Conservation (phyloP, 441 rosid species). For the California macrophylla region DNA sequence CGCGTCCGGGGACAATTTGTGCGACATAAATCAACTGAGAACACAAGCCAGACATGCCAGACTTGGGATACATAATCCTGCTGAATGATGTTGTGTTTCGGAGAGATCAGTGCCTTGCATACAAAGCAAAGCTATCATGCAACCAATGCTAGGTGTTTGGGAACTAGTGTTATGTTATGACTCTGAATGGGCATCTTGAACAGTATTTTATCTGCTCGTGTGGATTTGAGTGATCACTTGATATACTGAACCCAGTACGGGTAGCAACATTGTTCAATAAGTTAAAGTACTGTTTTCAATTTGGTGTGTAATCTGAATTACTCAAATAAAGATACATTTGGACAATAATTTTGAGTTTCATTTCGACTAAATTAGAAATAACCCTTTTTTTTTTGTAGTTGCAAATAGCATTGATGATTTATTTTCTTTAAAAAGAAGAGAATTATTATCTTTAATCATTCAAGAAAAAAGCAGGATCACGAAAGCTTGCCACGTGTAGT, state of each 20-base stretch:
- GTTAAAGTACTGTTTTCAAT: neutral
- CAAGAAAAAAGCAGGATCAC: too few relatives aligned
- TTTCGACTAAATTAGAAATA: too few relatives aligned
- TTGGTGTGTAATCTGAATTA: neutral
- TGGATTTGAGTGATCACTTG: conserved; percentile 1
- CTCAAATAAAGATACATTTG: neutral
- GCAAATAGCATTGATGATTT: too few relatives aligned
- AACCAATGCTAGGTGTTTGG: neutral
- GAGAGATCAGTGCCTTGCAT: neutral
- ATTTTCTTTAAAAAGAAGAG: too few relatives aligned
- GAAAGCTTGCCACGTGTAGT: too few relatives aligned
- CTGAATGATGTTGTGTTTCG: neutral
- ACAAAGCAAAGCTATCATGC: neutral
- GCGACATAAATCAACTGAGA: neutral
- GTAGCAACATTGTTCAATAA: neutral
- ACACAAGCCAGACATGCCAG: neutral
- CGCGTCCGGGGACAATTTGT: conserved; percentile 20
- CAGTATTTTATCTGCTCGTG: conserved; percentile 10
- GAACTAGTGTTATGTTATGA: neutral
- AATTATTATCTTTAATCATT: too few relatives aligned
- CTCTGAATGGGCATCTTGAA: conserved; percentile 7
- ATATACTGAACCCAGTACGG: neutral
- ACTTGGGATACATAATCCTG: neutral
- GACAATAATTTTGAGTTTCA: too few relatives aligned
- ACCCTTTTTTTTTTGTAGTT: too few relatives aligned